phyloP scores from a whole-genome alignment of 2,329 filamentous ascomycete genomes.

The Aspergillus sp. region DNA sequence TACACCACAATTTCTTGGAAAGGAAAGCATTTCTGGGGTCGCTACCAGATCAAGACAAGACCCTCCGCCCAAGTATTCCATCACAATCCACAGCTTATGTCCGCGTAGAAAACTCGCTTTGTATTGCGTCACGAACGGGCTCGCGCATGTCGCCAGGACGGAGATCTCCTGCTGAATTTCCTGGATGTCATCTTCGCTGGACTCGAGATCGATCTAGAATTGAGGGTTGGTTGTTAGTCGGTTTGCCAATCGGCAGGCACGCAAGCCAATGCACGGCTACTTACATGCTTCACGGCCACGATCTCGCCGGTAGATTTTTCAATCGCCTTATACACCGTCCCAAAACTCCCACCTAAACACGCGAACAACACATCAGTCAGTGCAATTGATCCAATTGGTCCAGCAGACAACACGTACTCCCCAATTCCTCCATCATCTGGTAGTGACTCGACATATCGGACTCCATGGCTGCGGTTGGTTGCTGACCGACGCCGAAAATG shows the following conservation, averaged over 20 bases:
- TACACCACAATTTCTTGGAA: not conserved
- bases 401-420: slow-evolving; percentile 63
- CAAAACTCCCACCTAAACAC: slow-evolving; percentile 80
- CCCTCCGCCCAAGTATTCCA: slow-evolving; percentile 95
- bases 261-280: slow-evolving; percentile 31
- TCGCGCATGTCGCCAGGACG: slow-evolving; percentile 90
- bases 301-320: slow-evolving; percentile 87
- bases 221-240: not conserved
- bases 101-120: slow-evolving; percentile 94
- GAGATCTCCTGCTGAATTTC: slow-evolving; percentile 98
- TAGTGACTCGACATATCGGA: slow-evolving; percentile 75
- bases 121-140: slow-evolving; percentile 92
- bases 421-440: slow-evolving; percentile 93
- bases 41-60: slow-evolving; percentile 88
- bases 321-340: slow-evolving; percentile 94
- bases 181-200: slow-evolving; percentile 95
- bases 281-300: slow-evolving; percentile 93
- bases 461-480: slow-evolving; percentile 29
- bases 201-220: slow-evolving; percentile 90
- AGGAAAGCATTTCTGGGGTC: not conserved
- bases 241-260: not conserved
- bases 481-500: slow-evolving; percentile 13
- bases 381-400: slow-evolving; percentile 3
- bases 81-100: slow-evolving; percentile 98
- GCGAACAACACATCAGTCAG: slow-evolving; percentile 14